phyloP scores from a whole-genome alignment of 768 basidiomycete genomes.

The Gloeophyllum trabeum region DNA sequence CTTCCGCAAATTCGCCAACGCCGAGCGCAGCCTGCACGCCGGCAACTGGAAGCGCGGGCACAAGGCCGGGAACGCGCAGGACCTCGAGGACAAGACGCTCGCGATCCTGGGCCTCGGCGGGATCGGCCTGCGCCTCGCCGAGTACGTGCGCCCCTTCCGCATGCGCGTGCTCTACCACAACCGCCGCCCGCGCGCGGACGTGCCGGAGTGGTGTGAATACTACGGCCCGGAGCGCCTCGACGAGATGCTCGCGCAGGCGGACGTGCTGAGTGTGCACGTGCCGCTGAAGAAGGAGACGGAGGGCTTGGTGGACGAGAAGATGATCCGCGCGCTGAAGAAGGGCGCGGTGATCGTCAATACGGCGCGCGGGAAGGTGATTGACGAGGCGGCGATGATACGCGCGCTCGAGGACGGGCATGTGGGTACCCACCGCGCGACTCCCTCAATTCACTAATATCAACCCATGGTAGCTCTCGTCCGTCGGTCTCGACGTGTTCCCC shows the following conservation, averaged over 20 bases:
- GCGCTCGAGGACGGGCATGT: conserved; percentile 86
- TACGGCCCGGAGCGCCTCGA: conserved; percentile 44
- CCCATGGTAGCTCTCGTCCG: conserved; percentile 49
- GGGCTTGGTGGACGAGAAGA: conserved; percentile 60
- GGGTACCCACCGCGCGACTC: conserved; percentile 18
- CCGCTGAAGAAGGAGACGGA: conserved; percentile 70
- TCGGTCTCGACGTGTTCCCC: conserved; percentile 81
- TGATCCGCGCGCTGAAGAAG: conserved; percentile 68
- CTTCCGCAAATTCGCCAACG: conserved; percentile 58
- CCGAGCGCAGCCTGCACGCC: conserved; percentile 44
- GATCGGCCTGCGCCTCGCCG: conserved; percentile 60
- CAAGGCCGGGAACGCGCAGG: conserved; percentile 38
- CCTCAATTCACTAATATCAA: conserved; percentile 3
- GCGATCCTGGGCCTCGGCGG: conserved; percentile 72
- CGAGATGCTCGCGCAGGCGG: conserved; percentile 56
- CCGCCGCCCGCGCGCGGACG: conserved; percentile 41
- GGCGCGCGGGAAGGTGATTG: conserved; percentile 83
- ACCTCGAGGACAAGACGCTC: conserved; percentile 57
- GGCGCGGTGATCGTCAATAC: conserved; percentile 79
- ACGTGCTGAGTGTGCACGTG: conserved; percentile 81
- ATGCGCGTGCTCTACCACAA: conserved; percentile 86
- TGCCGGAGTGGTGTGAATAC: conserved; percentile 72
- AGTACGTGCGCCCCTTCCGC: conserved; percentile 68
- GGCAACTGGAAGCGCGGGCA: conserved; percentile 51
- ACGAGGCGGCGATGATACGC: conserved; percentile 77